These are phyloP conservation scores for Aureobasidium subglaciale DNA, from an alignment of 2,329 filamentous ascomycete genomes.

Conservation along the genomic window DNA sequence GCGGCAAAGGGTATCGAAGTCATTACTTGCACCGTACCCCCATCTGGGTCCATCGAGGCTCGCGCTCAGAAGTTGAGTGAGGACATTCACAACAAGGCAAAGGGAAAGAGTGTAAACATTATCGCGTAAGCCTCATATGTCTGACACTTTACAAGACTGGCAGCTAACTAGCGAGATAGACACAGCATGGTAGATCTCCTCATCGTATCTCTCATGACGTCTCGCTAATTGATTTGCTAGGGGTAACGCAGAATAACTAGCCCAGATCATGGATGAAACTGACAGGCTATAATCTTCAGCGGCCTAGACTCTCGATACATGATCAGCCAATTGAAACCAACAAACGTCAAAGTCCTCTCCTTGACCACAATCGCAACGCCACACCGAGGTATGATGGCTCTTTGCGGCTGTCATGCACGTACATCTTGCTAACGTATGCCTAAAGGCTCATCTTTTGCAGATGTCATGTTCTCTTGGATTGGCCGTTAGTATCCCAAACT, in stretches of 20 bases:
- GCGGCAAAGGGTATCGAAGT: constrained; percentile 51
- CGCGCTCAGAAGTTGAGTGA: constrained; percentile 48
- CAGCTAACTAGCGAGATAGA: constrained; percentile 23
- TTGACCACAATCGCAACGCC: constrained; percentile 58
- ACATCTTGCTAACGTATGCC: constrained; percentile 1
- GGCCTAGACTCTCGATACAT: constrained; percentile 59
- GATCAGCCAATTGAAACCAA: constrained; percentile 52
- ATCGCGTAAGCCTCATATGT: constrained; percentile 47
- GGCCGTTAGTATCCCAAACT: constrained; percentile 34
- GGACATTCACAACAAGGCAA: constrained; percentile 46
- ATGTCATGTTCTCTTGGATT: constrained; percentile 53
- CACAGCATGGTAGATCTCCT: constrained; percentile 57
- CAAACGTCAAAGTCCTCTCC: constrained; percentile 67
- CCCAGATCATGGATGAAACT: not conserved
- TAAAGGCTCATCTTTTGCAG: constrained; percentile 52
- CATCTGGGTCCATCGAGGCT: constrained; percentile 52
- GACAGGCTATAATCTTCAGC: constrained; percentile 28
- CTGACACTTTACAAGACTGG: too few species aligned
- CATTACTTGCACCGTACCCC: constrained; percentile 53
- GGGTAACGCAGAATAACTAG: constrained; percentile 25
- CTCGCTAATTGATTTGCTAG: constrained; percentile 21
- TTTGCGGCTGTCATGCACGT: not conserved
- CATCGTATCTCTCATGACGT: too few species aligned
- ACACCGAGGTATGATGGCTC: constrained; percentile 41
- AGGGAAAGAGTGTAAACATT: constrained; percentile 55